phyloP scores from a whole-genome alignment of 2,329 filamentous ascomycete species.

The Phialophora expanda region DNA sequence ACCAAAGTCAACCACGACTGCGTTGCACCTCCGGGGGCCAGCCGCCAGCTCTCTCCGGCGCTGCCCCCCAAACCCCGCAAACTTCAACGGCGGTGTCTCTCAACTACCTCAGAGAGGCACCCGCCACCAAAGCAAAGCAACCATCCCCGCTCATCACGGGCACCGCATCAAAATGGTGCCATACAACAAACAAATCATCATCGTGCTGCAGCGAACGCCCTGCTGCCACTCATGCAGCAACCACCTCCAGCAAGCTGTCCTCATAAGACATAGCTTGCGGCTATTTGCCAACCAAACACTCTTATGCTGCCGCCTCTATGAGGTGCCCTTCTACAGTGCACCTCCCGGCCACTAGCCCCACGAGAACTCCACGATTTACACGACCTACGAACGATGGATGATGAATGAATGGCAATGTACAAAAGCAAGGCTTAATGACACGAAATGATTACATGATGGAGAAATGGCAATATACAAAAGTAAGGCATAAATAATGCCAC shows the following conservation, averaged over 20 bases:
- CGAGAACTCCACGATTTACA: too few relatives aligned
- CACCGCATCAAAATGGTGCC: not conserved
- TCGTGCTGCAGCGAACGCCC: too few relatives aligned
- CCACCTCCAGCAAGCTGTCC: not conserved
- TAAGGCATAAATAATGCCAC: not conserved
- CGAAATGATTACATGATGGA: not conserved
- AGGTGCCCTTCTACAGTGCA: not conserved
- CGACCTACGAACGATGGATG: not conserved
- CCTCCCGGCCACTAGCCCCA: not conserved
- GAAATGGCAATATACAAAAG: not conserved
- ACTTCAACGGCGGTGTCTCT: not conserved
- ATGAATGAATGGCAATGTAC: not conserved
- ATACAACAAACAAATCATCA: not conserved
- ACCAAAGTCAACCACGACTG: not conserved
- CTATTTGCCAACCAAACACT: not conserved
- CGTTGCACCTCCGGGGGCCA: not conserved
- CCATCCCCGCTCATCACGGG: not conserved
- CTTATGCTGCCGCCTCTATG: not conserved
- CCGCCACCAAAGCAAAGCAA: not conserved
- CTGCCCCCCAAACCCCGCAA: not conserved
- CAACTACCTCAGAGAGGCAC: not conserved
- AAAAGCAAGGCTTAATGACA: too few relatives aligned
- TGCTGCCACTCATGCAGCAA: not conserved
- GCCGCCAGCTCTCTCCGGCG: not conserved
- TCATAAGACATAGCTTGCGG: not conserved